Base-by-base conservation (phyloP, 1,284 basidiomycete species). In the Austroboletus novae-zelandiae region DNA sequence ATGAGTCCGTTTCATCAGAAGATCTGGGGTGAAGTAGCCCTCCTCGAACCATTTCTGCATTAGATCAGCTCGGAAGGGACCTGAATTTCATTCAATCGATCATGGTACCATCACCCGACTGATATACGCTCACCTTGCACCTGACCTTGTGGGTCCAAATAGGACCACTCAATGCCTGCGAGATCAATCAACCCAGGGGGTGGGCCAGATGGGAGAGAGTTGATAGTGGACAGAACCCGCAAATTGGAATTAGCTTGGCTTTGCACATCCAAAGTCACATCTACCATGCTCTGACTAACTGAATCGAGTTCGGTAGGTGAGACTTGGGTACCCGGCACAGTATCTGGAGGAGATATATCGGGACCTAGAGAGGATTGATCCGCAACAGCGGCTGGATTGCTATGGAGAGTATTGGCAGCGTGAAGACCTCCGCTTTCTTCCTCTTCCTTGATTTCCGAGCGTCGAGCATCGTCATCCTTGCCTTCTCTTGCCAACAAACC, bases 41-140 rank as follows among this genome's bases (percentile, higher is more conserved):
- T 89, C 90, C 49, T 91, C 84, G 68, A 86, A 90, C 96, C 96
- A 98, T 60, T 92, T 91, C 72, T 98, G 94, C 96, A 99, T 98
- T 53, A 90, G 68, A 55, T 87, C 82, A 25, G 90, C 93, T 39
- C 80, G 79, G 77, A 98, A 99, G 2, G 96, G 96, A 46, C 94
- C 93, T 94, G 55, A 3, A 54, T 50, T 56, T 43, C 46, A 56
- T 46, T 53, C 45, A 25, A 58, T 55, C 51, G 37, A 40, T 45
- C 42, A 48, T 10, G 6, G 43, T 15, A 45, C 35, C 13, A 36
- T 32, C 31, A 27, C 27, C 17, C 23, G 14, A 9, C 49, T 25
- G 14, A 5, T n/a, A 14, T 29, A 31, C 6, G 55, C 73, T 58
- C 58, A 84, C 94, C 94, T 81, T 98, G 94, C 43, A 95, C 75